Conservation (phyloP, 169 alveolate genomes). For the Eimeria praecox region DNA sequence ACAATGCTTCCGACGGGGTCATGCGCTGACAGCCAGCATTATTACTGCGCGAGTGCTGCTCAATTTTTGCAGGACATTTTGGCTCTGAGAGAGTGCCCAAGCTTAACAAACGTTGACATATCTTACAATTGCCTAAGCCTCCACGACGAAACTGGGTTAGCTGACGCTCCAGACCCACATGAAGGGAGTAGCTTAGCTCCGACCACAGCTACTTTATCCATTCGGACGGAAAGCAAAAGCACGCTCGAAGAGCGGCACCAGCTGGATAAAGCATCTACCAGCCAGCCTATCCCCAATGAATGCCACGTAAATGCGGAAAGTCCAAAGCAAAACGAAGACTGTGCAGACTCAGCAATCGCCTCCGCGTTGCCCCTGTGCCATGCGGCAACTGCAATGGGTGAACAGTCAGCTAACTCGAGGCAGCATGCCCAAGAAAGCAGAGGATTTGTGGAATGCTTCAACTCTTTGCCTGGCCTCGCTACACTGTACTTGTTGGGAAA, state of each 20-base stretch:
- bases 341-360: not conserved
- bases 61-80: conserved; percentile 84
- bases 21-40: not conserved
- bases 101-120: conserved; percentile 89
- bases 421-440: not conserved
- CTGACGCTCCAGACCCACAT: not conserved
- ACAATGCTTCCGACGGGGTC: not conserved
- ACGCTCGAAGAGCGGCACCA: not conserved
- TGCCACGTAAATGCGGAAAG: not conserved
- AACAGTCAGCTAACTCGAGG: not conserved
- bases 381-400: not conserved
- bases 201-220: not conserved
- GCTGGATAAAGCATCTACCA: not conserved
- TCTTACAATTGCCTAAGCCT: conserved; percentile 87
- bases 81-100: conserved; percentile 90
- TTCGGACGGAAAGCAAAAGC: not conserved
- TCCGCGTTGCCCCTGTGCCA: no score
- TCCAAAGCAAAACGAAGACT: not conserved
- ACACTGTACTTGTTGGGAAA: conserved; percentile 56
- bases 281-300: not conserved
- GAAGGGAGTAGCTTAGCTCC: not conserved
- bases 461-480: conserved; percentile 29
- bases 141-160: not conserved
- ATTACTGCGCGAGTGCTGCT: not conserved
- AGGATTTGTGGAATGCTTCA: conserved; percentile 57